Base-by-base conservation (phyloP, 768 basidiomycete genomes). In the Neoboletus brunneissimus region DNA sequence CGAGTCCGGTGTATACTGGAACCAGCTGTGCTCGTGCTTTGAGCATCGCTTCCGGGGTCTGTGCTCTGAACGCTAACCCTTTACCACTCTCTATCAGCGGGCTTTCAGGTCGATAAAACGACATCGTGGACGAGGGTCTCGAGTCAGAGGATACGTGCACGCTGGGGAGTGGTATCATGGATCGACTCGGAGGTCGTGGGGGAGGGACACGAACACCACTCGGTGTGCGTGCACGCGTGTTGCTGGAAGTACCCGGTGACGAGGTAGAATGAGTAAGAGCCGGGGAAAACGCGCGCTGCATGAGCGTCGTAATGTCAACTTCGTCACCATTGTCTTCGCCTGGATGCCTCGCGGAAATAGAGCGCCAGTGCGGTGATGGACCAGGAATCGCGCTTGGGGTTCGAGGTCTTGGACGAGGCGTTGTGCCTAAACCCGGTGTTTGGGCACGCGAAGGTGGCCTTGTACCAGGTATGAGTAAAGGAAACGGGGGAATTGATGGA, bases 311-410 rank as follows among this genome's bases (percentile, higher is more conserved):
- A 40, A 75, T 64, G 9, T 70, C 72, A 20, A 79, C 77, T 37
- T 79, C 81, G 40, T 81, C 79, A 25, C 62, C 66, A 50, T 79
- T 79, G 57, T 72, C 77, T 34, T 78, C 78, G 34, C 77, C 79
- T 20, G 80, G 78, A 18, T 72, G 75, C 27, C 74, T 73, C 15
- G 77, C 74, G 27, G 85, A 84, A 47, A 80, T 67, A 15, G 80
- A 79, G 15, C 79, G 77, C 64, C 75, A 72, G 48, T 77, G 71
- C 58, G 77, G 76, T 43, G 77, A 75, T 18, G 89, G 91, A 9
- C 73, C 78, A 44, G 91, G 90, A 46, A 94, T 92, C 57, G 84
- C 76, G 62, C 88, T 91, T 0, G 91, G 91, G 0, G 91, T 92
- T 73, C 83, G 85, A 4, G 90, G 81, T 55, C 91, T 81, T 16